phyloP scores from a whole-genome alignment of 140 eudicot genomes.

The Flaveria floridana region DNA sequence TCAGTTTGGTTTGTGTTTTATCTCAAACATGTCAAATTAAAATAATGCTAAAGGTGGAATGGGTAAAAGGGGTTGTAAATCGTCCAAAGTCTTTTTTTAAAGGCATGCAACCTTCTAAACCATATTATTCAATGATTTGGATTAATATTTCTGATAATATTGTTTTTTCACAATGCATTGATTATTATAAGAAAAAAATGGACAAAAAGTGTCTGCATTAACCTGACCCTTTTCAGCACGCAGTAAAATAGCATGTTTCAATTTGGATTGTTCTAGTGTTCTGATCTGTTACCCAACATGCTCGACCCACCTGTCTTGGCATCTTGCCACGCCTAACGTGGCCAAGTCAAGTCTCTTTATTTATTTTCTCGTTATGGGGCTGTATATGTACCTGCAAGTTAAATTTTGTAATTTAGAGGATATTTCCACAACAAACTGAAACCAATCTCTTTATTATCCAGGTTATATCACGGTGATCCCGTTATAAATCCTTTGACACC shows the following conservation, averaged over 20 bases:
- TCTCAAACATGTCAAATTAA: neutral
- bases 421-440: neutral
- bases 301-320: neutral
- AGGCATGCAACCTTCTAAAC: neutral
- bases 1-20: neutral
- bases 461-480: conserved; percentile 84
- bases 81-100: neutral
- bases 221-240: neutral
- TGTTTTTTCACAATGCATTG: neutral
- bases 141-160: neutral
- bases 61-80: neutral
- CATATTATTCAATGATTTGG: neutral
- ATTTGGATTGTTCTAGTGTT: neutral
- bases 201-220: neutral
- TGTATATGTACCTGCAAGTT: conserved; percentile 22
- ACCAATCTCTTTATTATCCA: conserved; percentile 33
- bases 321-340: neutral
- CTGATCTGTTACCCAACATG: neutral
- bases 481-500: conserved; percentile 92
- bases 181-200: neutral
- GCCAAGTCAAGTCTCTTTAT: neutral
- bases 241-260: neutral
- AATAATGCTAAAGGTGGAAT: neutral
- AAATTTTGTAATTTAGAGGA: neutral
- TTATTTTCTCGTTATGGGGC: conserved; percentile 7